Conservation (phyloP, 1,284 basidiomycete genomes). For the Rhodotorula sp. region DNA sequence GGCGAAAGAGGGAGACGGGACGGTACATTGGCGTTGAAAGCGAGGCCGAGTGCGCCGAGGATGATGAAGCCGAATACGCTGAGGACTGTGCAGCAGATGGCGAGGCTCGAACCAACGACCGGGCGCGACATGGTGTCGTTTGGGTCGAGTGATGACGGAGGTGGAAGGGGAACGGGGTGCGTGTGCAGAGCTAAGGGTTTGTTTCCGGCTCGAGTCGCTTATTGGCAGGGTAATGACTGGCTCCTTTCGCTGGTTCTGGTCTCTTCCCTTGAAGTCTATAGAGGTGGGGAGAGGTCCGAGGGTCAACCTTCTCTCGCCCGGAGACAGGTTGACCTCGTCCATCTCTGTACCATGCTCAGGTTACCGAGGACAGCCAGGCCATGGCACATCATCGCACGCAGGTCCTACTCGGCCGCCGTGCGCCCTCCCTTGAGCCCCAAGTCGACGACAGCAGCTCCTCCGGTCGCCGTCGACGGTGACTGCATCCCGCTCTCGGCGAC, state of each 20-base stretch:
- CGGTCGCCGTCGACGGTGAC: constrained; percentile 23
- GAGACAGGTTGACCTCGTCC: too few species aligned
- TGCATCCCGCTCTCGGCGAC: constrained; percentile 31
- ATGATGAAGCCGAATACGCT: constrained; percentile 57
- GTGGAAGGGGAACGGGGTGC: background rate
- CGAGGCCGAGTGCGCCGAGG: constrained; percentile 47
- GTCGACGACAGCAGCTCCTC: background rate
- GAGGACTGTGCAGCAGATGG: constrained; percentile 57
- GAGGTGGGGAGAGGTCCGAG: too few species aligned
- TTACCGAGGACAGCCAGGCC: background rate
- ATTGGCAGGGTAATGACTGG: too few species aligned
- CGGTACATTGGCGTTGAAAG: constrained; percentile 33
- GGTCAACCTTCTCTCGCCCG: too few species aligned
- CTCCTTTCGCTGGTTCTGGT: too few species aligned
- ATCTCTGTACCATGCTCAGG: background rate
- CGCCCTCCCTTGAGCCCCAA: too few species aligned
- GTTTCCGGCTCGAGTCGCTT: too few species aligned
- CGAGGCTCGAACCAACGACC: constrained; percentile 51
- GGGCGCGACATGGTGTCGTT: constrained; percentile 41
- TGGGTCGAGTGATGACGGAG: too few species aligned
- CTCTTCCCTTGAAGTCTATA: too few species aligned
- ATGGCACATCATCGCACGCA: background rate
- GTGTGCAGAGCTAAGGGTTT: background rate
- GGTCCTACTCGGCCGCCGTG: background rate
- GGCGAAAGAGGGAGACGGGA: background rate